These are phyloP conservation scores for Flammula alnicola DNA, from an alignment of 1,284 basidiomycete genomes.

Conservation along the genomic window DNA sequence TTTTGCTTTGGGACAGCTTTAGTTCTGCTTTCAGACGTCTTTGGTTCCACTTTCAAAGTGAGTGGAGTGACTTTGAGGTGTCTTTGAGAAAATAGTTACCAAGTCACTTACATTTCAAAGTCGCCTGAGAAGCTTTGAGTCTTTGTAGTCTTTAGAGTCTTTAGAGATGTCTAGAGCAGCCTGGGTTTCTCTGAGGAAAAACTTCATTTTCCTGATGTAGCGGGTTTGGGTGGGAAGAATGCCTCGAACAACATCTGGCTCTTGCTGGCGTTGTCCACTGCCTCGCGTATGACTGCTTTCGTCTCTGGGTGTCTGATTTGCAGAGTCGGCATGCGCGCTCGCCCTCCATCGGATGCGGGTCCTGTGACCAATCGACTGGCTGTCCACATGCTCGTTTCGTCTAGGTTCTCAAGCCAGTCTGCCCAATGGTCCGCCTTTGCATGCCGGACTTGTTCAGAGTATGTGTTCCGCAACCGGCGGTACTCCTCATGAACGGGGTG, in stretches of 20 bases:
- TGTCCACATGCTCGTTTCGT: background rate
- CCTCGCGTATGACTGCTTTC: background rate
- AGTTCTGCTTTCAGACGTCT: too few species aligned
- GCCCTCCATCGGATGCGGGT: background rate
- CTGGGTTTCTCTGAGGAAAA: too few species aligned
- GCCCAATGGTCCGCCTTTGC: background rate
- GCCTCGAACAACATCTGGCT: background rate
- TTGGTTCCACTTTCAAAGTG: too few species aligned
- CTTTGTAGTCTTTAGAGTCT: too few species aligned
- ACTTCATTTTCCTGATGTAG: too few species aligned
- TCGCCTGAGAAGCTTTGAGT: too few species aligned
- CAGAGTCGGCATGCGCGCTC: background rate
- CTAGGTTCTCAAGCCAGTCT: background rate
- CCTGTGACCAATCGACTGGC: background rate
- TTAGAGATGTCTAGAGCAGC: too few species aligned
- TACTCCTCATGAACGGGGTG: background rate
- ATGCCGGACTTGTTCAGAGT: background rate
- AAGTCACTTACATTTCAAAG: too few species aligned
- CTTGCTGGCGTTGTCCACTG: background rate
- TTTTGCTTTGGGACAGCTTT: too few species aligned
- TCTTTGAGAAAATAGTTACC: too few species aligned
- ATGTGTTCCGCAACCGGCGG: background rate
- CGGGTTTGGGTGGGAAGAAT: background rate
- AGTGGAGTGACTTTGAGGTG: too few species aligned
- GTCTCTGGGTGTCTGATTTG: background rate